Evolutionary conservation across 768 basidiomycete genomes (phyloP), one percentile per base, ranked within the genome.

Genomic region (Trametes meyenii): DNA sequence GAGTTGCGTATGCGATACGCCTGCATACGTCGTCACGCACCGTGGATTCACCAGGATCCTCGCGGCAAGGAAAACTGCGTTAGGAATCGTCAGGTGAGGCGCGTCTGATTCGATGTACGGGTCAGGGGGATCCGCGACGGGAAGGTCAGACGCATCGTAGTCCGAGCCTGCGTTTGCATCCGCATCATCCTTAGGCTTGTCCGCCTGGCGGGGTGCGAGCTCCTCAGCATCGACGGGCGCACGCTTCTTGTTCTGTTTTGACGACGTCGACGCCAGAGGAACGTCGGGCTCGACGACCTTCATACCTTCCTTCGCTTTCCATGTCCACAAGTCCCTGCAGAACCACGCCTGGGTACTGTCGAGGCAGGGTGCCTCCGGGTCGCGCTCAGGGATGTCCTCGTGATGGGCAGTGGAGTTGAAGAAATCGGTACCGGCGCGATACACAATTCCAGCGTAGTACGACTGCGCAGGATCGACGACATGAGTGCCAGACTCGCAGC

Each of bases 271-370:
- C 19, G 36, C 51, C 10, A 10, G 10, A 16, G 50, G 35, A 14
- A 68, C 58, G 8, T 71, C 68, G 43, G 69, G 82, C 73, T 70
- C 83, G 42, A 79, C 75, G 61, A 85, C 89, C 62, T 80, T 83
- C 74, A 87, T 85, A 17, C 88, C 88, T 50, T 92, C 90, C 26
- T 81, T 78, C 0, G 96, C 96, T 48, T 88, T 89, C 65, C 84
- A 83, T n/a, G 94, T 83, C 97, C 97, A 99, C 40, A 99, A 80
- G 74, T 99, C 97, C 39, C 97, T 79, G 69, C 97, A 99, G 79
- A 99, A 98, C 91, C 93, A 98, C 36, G 96, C 94, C 74, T 99
- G 97, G 39, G 88, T 92, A 70, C 93, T 96, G 73, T 98, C 97
- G 69, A 98, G 83, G 73, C 97, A 99, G 29, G 90, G 78, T 1